phyloP scores from a whole-genome alignment of 768 basidiomycete species.

The Naganishia onofrii region DNA sequence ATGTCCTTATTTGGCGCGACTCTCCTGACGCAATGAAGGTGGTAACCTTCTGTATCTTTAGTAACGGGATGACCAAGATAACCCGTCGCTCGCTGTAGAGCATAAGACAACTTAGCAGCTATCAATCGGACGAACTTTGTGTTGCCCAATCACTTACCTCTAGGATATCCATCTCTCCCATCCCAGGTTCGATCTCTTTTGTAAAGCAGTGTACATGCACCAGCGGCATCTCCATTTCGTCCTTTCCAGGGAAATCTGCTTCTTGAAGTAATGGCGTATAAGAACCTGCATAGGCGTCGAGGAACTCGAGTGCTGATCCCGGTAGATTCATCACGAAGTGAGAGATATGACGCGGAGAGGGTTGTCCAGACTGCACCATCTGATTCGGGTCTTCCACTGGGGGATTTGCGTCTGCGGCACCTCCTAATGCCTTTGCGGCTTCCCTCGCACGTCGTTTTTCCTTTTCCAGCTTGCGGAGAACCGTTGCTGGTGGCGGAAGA shows the following conservation, averaged over 20 bases:
- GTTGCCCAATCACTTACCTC: constrained; percentile 61
- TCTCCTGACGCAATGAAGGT: constrained; percentile 75
- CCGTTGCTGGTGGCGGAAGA: constrained; percentile 29
- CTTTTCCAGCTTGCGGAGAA: constrained; percentile 30
- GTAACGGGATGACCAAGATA: constrained; percentile 61
- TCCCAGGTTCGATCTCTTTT: constrained; percentile 67
- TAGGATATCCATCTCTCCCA: constrained; percentile 73
- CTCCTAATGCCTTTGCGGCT: constrained; percentile 51
- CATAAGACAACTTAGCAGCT: not conserved
- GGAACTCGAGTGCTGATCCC: constrained; percentile 81
- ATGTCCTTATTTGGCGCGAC: constrained; percentile 96
- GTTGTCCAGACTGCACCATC: not conserved
- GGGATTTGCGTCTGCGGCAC: constrained; percentile 31
- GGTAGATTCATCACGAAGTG: constrained; percentile 99
- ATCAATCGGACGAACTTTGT: no score
- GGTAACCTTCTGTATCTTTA: constrained; percentile 43
- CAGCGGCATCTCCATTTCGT: constrained; percentile 71
- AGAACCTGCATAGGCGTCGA: constrained; percentile 81
- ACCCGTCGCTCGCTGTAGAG: constrained; percentile 66
- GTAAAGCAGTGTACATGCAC: constrained; percentile 97
- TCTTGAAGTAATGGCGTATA: constrained; percentile 55
- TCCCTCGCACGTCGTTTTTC: constrained; percentile 56
- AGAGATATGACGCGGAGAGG: constrained; percentile 57
- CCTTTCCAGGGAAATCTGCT: constrained; percentile 52
- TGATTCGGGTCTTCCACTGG: not conserved